A percentile compares a stretch with the other conserved stretches of the same genome.
Conservation (phyloP, 768 basidiomycete genomes). For the Cystobasidium ongulense region DNA sequence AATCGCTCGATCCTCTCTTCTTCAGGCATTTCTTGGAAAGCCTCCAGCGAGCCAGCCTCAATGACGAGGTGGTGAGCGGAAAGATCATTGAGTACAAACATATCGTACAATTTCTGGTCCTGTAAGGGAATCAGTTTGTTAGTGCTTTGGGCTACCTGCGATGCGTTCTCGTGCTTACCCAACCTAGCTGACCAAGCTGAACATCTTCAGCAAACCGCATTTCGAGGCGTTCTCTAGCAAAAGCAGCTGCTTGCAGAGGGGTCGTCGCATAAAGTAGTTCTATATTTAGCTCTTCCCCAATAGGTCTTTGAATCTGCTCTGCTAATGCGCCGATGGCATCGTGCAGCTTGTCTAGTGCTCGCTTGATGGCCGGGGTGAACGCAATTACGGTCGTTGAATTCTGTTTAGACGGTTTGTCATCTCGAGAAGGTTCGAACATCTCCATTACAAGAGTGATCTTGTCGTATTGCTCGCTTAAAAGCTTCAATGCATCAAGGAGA, state of each 20-base stretch:
- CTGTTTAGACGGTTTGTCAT: neutral
- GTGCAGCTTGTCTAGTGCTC: neutral
- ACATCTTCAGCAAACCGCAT: neutral
- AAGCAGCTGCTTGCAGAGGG: neutral
- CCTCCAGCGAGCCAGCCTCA: conserved; percentile 1
- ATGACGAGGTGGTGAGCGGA: neutral
- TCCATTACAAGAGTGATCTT: conserved; percentile 13
- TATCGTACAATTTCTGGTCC: neutral
- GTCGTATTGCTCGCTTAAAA: neutral
- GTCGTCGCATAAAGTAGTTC: neutral
- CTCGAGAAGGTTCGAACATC: neutral
- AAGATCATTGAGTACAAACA: neutral
- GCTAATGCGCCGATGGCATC: neutral
- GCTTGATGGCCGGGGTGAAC: neutral
- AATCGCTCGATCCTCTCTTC: conserved; percentile 2
- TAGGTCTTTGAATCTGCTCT: neutral
- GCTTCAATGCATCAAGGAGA: neutral
- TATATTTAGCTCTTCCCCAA: neutral
- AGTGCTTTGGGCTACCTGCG: too few relatives aligned
- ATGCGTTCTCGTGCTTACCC: neutral
- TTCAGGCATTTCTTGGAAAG: neutral
- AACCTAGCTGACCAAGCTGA: neutral
- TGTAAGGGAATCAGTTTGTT: neutral
- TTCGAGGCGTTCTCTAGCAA: neutral
- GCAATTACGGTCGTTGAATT: neutral